A percentile compares a stretch with the other conserved stretches of the same genome.
phyloP scores from a whole-genome alignment of 352 stramenopile genomes.

The Globisporangium abappressorium region DNA sequence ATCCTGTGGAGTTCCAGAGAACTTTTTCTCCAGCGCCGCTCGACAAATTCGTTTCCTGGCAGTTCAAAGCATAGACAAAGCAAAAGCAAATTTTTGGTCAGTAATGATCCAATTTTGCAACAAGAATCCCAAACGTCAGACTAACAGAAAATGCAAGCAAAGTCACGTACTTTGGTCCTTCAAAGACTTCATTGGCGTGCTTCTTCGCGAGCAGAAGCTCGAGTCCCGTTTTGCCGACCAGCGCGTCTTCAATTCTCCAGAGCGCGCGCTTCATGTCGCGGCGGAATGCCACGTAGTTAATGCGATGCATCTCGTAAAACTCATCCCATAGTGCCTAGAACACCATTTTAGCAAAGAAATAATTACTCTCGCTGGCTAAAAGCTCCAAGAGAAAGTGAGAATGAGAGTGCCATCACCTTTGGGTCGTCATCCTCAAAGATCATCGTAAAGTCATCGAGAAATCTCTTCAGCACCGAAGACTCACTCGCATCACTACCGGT shows the following conservation, averaged over 20 bases:
- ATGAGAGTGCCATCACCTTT: constrained; percentile 19
- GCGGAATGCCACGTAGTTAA: constrained; percentile 47
- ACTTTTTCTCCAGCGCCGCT: constrained; percentile 32
- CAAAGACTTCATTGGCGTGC: not conserved
- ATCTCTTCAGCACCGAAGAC: constrained; percentile 33
- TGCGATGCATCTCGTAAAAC: constrained; percentile 36
- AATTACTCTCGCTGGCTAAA: not conserved
- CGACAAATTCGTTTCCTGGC: constrained; percentile 18
- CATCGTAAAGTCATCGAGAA: constrained; percentile 41
- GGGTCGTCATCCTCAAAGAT: constrained; percentile 64
- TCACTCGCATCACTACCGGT: constrained; percentile 21
- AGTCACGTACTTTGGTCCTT: constrained; percentile 9
- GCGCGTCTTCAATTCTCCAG: constrained; percentile 40
- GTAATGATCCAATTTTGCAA: not conserved
- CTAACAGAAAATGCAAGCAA: not conserved
- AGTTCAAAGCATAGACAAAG: not conserved
- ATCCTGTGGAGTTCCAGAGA: constrained; percentile 22
- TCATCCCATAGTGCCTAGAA: constrained; percentile 40
- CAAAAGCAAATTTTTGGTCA: not conserved
- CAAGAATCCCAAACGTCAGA: not conserved
- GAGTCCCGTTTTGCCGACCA: constrained; percentile 54
- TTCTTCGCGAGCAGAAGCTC: constrained; percentile 43
- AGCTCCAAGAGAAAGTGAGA: not conserved
- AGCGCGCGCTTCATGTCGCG: constrained; percentile 72
- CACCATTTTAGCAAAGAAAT: not conserved